A percentile compares a stretch with the other conserved stretches of the same genome.
Evolutionary conservation across 306 rosid genomes (phyloP).

Genomic region (Hippophae rhamnoides): DNA sequence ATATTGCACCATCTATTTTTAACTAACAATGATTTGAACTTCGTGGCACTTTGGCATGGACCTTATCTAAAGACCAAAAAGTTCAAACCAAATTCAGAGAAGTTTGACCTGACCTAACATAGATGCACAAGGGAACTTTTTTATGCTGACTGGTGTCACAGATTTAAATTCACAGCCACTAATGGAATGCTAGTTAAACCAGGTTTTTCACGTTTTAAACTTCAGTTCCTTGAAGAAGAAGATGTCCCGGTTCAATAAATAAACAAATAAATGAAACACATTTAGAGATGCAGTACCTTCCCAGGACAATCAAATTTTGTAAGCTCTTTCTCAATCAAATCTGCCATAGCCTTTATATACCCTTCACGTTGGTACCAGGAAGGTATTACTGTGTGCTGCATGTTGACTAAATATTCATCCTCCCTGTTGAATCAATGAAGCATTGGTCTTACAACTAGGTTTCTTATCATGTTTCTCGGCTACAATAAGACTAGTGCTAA

Average conservation of each 20-base stretch:
- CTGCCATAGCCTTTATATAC: slow-evolving; percentile 86
- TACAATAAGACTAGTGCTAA: background rate
- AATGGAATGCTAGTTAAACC: too few relatives aligned
- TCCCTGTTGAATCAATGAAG: slow-evolving; percentile 45
- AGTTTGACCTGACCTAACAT: too few relatives aligned
- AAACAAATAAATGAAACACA: slow-evolving; percentile 1
- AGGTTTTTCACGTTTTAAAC: too few relatives aligned
- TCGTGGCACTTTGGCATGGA: too few relatives aligned
- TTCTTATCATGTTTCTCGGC: slow-evolving; percentile 5
- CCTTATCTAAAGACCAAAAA: too few relatives aligned
- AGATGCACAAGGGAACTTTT: too few relatives aligned
- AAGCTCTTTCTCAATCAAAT: slow-evolving; percentile 80
- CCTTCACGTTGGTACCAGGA: slow-evolving; percentile 99
- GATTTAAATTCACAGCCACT: too few relatives aligned
- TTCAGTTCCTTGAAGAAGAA: background rate
- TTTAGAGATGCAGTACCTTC: slow-evolving; percentile 35
- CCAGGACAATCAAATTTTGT: slow-evolving; percentile 46
- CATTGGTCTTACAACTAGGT: slow-evolving; percentile 15
- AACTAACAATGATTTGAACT: too few relatives aligned
- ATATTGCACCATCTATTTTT: too few relatives aligned
- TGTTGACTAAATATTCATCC: slow-evolving; percentile 91
- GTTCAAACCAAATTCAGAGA: too few relatives aligned
- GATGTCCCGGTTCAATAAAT: background rate
- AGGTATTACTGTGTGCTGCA: slow-evolving; percentile 97
- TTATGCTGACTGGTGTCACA: too few relatives aligned